These are phyloP conservation scores for Caloboletus firmus DNA, from an alignment of 1,284 basidiomycete genomes.

Conservation along the genomic window DNA sequence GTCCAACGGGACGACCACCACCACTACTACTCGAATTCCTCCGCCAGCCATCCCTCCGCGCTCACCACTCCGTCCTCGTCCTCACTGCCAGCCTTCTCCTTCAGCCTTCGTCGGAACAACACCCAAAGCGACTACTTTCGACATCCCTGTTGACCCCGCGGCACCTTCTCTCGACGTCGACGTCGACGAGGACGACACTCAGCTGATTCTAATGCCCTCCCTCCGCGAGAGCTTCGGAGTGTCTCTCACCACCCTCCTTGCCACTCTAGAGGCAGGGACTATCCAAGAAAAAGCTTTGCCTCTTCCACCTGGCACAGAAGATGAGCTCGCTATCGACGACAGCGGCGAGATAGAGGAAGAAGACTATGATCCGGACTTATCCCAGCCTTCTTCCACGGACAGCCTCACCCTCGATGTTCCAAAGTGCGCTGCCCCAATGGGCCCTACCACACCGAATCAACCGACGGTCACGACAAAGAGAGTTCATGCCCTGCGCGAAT, in stretches of 20 bases:
- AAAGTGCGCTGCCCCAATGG: too few species aligned
- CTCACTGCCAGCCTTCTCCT: background rate
- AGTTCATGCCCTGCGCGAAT: slow-evolving; percentile 80
- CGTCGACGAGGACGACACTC: slow-evolving; percentile 12
- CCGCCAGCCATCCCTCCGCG: slow-evolving; percentile 30
- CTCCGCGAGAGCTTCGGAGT: slow-evolving; percentile 33
- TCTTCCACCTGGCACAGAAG: slow-evolving; percentile 29
- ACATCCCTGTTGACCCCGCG: background rate
- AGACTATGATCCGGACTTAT: slow-evolving; percentile 25
- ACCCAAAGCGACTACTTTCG: slow-evolving; percentile 6
- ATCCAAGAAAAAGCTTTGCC: slow-evolving; percentile 34
- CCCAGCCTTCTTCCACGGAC: slow-evolving; percentile 26
- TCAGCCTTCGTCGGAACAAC: slow-evolving; percentile 12
- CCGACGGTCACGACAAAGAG: slow-evolving; percentile 60
- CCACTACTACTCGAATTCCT: background rate
- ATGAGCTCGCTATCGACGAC: slow-evolving; percentile 19
- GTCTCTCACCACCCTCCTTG: slow-evolving; percentile 31
- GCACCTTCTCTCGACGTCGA: slow-evolving; percentile 7
- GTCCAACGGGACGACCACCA: slow-evolving; percentile 9
- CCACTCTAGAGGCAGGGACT: slow-evolving; percentile 31
- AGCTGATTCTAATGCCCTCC: slow-evolving; percentile 26
- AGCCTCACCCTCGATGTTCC: slow-evolving; percentile 23
- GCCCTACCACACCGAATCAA: slow-evolving; percentile 15
- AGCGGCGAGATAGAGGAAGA: slow-evolving; percentile 31
- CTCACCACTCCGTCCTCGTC: slow-evolving; percentile 30